phyloP scores from a whole-genome alignment of 2,329 filamentous ascomycete genomes.

The Tympanopsis confertula region DNA sequence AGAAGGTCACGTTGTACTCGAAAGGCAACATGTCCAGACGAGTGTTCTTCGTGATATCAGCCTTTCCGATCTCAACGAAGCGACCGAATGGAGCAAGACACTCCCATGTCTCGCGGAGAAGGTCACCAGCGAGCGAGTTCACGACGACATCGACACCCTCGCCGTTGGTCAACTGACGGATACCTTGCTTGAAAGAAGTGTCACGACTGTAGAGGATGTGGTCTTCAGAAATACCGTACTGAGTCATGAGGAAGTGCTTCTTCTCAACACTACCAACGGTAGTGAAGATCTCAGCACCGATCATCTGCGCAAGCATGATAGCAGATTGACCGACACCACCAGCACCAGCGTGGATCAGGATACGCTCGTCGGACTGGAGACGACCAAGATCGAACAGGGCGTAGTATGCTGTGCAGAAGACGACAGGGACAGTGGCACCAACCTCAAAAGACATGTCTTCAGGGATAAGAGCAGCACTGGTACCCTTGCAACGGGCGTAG shows the following conservation, averaged over 20 bases:
- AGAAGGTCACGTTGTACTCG: slow-evolving; percentile 24
- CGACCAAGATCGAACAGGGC: background rate
- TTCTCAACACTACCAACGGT: background rate
- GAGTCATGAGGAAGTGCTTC: background rate
- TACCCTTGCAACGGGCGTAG: slow-evolving; percentile 12
- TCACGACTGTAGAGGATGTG: slow-evolving; percentile 9
- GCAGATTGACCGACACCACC: background rate
- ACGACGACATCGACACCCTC: slow-evolving; percentile 8
- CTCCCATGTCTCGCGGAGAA: slow-evolving; percentile 8
- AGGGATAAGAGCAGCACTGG: slow-evolving; percentile 11
- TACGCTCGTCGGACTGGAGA: background rate
- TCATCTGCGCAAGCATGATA: background rate
- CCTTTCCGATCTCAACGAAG: slow-evolving; percentile 19
- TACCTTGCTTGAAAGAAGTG: slow-evolving; percentile 5
- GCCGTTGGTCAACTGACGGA: slow-evolving; percentile 5
- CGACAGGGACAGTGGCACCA: slow-evolving; percentile 12
- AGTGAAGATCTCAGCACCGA: background rate
- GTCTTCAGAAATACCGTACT: slow-evolving; percentile 7
- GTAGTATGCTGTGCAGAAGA: slow-evolving; percentile 11
- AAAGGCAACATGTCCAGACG: slow-evolving; percentile 27
- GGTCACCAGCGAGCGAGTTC: slow-evolving; percentile 4
- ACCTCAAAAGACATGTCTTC: slow-evolving; percentile 12
- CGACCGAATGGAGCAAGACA: slow-evolving; percentile 16
- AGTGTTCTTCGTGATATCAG: slow-evolving; percentile 23
- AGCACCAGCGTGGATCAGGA: background rate